These are phyloP conservation scores for Eimeria maxima DNA, from an alignment of 169 alveolate genomes.

Conservation along the genomic window DNA sequence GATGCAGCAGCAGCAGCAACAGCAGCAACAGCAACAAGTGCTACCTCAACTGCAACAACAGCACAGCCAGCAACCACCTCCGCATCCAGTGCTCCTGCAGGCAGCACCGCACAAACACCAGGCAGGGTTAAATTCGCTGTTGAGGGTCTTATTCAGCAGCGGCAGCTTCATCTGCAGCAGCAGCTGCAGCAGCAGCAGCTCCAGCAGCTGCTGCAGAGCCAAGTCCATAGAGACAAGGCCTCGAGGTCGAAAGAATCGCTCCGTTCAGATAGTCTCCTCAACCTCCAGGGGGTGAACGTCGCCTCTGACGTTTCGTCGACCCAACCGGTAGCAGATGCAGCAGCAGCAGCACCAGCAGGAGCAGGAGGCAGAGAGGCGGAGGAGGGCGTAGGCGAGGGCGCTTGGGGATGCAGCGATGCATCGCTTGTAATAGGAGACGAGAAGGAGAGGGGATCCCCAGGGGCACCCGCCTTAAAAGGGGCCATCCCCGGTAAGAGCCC, in stretches of 20 bases:
- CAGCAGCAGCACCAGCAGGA: neutral
- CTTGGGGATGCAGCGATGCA: neutral
- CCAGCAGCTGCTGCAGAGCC: neutral
- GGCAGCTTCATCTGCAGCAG: neutral
- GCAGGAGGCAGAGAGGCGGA: neutral
- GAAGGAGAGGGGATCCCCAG: conserved; percentile 5
- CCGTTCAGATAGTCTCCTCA: neutral
- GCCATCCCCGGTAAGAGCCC: neutral
- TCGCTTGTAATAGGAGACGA: neutral
- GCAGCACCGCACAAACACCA: neutral
- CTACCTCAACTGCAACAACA: neutral
- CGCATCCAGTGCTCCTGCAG: too few relatives aligned
- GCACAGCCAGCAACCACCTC: neutral
- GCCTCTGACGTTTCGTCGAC: neutral
- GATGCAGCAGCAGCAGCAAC: neutral
- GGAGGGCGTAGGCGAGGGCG: neutral
- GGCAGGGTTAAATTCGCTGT: conserved; percentile 20
- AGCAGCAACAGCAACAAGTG: neutral
- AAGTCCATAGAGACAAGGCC: neutral
- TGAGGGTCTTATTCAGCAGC: neutral
- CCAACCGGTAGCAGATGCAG: too few relatives aligned
- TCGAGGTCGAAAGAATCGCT: neutral
- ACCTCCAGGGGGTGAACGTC: neutral
- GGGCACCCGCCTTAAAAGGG: neutral
- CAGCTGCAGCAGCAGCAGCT: conserved; percentile 8